Conservation (phyloP, 768 basidiomycete genomes). For the Termitomyces sp. region DNA sequence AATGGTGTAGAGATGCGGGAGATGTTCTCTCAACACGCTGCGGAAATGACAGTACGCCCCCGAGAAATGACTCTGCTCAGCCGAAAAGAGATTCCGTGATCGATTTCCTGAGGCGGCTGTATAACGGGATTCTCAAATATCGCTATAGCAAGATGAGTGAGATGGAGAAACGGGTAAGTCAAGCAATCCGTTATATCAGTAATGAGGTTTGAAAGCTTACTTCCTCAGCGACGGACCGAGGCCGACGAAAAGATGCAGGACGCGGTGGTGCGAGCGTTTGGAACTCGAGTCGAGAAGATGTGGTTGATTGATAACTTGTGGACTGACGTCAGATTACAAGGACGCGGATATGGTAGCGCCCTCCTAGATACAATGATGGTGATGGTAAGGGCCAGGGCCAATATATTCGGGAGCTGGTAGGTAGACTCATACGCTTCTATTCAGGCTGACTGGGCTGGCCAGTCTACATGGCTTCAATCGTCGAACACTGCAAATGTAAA, state of each 20-base stretch:
- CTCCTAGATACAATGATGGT: slow-evolving; percentile 21
- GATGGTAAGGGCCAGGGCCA: slow-evolving; percentile 13
- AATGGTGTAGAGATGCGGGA: neutral
- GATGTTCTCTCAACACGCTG: neutral
- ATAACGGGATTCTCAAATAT: neutral
- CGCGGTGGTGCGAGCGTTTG: slow-evolving; percentile 17
- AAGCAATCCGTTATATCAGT: neutral
- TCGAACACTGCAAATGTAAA: slow-evolving; percentile 17
- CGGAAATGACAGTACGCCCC: neutral
- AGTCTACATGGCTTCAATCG: slow-evolving; percentile 25
- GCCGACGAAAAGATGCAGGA: slow-evolving; percentile 17
- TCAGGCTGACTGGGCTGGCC: slow-evolving; percentile 24
- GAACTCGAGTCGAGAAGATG: slow-evolving; percentile 23
- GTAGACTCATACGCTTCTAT: neutral
- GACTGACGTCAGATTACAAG: slow-evolving; percentile 22
- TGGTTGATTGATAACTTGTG: slow-evolving; percentile 23
- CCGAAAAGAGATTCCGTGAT: neutral
- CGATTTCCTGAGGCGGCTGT: neutral
- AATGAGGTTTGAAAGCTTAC: neutral
- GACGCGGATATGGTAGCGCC: slow-evolving; percentile 25
- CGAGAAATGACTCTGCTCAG: neutral
- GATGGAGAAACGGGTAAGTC: slow-evolving; percentile 3
- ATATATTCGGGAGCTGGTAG: neutral
- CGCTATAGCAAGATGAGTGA: slow-evolving; percentile 1
- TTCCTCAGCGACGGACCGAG: slow-evolving; percentile 16